A percentile compares a stretch with the other conserved stretches of the same genome.
phyloP scores from a whole-genome alignment of 495 filamentous ascomycete species.

The Saxophila tyrrhenica region DNA sequence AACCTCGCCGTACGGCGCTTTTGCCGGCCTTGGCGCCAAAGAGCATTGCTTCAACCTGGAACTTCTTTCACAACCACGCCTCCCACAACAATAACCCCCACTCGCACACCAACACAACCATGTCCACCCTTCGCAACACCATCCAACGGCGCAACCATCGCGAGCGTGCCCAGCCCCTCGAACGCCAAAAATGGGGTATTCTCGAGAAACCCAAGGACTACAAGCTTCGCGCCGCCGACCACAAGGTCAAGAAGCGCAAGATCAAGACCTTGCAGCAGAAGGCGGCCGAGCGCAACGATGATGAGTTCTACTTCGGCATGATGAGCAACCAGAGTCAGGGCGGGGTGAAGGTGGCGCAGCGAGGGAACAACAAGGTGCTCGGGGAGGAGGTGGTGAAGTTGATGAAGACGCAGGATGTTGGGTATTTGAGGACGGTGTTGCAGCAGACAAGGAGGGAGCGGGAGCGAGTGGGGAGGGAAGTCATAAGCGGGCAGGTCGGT shows the following conservation, averaged over 20 bases:
- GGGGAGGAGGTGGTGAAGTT: slow-evolving; percentile 63
- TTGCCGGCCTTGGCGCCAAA: too few relatives aligned
- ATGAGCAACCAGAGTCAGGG: slow-evolving; percentile 52
- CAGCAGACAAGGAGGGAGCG: slow-evolving; percentile 49
- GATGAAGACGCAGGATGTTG: slow-evolving; percentile 92
- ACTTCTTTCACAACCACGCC: too few relatives aligned
- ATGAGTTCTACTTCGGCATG: slow-evolving; percentile 96
- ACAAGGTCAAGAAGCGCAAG: slow-evolving; percentile 71
- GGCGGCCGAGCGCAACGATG: slow-evolving; percentile 77
- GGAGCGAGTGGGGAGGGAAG: slow-evolving; percentile 46
- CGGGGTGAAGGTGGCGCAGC: slow-evolving; percentile 47
- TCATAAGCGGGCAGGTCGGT: slow-evolving; percentile 27
- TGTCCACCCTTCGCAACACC: slow-evolving; percentile 78
- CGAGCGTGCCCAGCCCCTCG: slow-evolving; percentile 76
- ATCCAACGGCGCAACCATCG: slow-evolving; percentile 66
- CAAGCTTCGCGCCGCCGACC: slow-evolving; percentile 77
- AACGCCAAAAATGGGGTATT: slow-evolving; percentile 71
- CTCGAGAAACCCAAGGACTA: slow-evolving; percentile 95
- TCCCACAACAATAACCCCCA: too few relatives aligned
- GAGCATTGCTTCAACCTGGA: too few relatives aligned
- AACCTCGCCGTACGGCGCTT: too few relatives aligned
- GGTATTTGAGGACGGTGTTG: slow-evolving; percentile 63
- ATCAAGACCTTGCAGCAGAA: slow-evolving; percentile 69
- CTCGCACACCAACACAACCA: too few relatives aligned
- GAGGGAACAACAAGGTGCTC: slow-evolving; percentile 29